These are phyloP conservation scores for Vanderwaltozyma polyspora DNA, from an alignment of 805 yeast species.

Conservation along the genomic window DNA sequence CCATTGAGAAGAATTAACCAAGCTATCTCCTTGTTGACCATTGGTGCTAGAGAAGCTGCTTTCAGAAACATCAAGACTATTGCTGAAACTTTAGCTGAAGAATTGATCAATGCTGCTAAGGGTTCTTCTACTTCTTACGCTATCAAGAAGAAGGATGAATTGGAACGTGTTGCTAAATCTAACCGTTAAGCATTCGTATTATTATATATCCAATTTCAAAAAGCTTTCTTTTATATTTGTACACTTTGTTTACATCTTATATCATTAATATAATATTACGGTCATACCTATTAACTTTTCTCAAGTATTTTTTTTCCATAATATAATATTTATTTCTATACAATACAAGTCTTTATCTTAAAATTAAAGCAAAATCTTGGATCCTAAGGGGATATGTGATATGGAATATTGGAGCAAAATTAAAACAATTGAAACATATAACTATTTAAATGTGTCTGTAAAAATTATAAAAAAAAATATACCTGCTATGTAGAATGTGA, in stretches of 20 bases:
- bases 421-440: not conserved
- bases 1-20: conserved; percentile 99
- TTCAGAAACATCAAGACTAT: conserved; percentile 99
- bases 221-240: conserved; percentile 5
- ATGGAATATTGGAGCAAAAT: not conserved
- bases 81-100: conserved; percentile 99
- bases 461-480: too few relatives aligned
- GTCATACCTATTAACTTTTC: too few relatives aligned
- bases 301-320: too few relatives aligned
- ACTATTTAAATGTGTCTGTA: too few relatives aligned
- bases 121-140: conserved; percentile 99
- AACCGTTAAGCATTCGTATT: conserved; percentile 70
- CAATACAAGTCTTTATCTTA: too few relatives aligned
- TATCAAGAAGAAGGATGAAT: conserved; percentile 99
- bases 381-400: too few relatives aligned
- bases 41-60: conserved; percentile 99
- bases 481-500: too few relatives aligned
- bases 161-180: conserved; percentile 99
- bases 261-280: conserved; percentile 4
- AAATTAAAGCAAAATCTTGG: too few relatives aligned
- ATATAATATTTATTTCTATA: too few relatives aligned
- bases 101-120: conserved; percentile 99
- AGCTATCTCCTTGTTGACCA: conserved; percentile 94
- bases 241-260: conserved; percentile 5
- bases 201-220: conserved; percentile 4